Percentiles rank a stretch among this genome's conserved stretches.
These are phyloP conservation scores for Hyphopichia pseudoburtonii DNA, from an alignment of 1,139 yeast genomes.

Conservation along the genomic window DNA sequence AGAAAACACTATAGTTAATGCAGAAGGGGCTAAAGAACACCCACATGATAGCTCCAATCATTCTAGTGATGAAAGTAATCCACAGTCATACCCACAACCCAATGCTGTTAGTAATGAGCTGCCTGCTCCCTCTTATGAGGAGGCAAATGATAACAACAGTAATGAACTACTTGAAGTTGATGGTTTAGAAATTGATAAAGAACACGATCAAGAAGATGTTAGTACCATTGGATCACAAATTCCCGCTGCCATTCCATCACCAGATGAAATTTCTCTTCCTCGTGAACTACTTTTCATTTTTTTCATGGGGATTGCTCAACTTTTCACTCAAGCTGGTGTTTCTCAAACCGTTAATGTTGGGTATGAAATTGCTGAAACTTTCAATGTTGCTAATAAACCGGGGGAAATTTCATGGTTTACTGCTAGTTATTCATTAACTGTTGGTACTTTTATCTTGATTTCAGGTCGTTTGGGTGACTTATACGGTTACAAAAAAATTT, in stretches of 20 bases:
- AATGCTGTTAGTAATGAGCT: too few species aligned
- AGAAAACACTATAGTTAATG: neutral
- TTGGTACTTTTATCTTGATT: constrained; percentile 60
- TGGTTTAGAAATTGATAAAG: too few species aligned
- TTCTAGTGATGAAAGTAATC: neutral
- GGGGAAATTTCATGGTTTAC: constrained; percentile 61
- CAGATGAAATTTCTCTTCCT: constrained; percentile 16
- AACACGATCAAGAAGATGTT: neutral
- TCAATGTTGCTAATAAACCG: constrained; percentile 28
- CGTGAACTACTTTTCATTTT: constrained; percentile 22
- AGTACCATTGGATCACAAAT: neutral
- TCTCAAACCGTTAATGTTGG: constrained; percentile 46
- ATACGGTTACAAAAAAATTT: constrained; percentile 54
- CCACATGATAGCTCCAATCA: neutral
- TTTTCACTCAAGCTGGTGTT: constrained; percentile 51
- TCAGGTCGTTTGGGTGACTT: constrained; percentile 68
- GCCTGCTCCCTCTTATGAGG: too few species aligned
- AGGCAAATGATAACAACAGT: too few species aligned
- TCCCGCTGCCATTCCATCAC: constrained; percentile 11
- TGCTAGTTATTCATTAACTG: constrained; percentile 57
- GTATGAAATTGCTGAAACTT: constrained; percentile 34
- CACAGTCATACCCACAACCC: neutral
- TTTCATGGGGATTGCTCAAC: constrained; percentile 41
- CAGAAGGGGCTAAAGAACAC: neutral
- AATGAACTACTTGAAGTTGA: too few species aligned